A percentile compares a stretch with the other conserved stretches of the same genome.
These are phyloP conservation scores for Exophiala sp. DNA, from an alignment of 2,329 filamentous ascomycete genomes.

Conservation along the genomic window DNA sequence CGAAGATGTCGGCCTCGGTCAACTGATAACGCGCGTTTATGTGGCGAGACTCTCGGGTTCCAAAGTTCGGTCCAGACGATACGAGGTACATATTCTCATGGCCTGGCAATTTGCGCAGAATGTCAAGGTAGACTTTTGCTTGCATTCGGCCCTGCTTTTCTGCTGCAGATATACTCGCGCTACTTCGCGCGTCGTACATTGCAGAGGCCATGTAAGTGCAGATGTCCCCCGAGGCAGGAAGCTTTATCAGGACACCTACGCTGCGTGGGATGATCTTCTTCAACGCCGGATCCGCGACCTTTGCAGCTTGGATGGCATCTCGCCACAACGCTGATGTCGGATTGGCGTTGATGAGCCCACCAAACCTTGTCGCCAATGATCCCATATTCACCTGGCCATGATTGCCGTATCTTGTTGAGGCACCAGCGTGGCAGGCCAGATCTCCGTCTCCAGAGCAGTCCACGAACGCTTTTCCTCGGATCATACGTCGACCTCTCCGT, in stretches of 20 bases:
- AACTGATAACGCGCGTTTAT: conserved; percentile 9
- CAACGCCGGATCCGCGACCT: background rate
- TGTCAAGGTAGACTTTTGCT: conserved; percentile 9
- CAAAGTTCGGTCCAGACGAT: conserved; percentile 13
- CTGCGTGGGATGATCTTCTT: conserved; percentile 7
- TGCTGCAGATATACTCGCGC: conserved; percentile 8
- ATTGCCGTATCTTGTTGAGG: conserved; percentile 13
- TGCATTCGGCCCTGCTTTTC: conserved; percentile 6
- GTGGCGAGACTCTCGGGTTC: conserved; percentile 12
- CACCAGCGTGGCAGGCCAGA: conserved; percentile 7
- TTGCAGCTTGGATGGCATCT: conserved; percentile 8
- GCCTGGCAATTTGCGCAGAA: conserved; percentile 10
- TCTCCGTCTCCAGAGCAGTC: conserved; percentile 15
- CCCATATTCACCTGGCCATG: conserved; percentile 17
- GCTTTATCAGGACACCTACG: conserved; percentile 4
- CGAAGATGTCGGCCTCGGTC: conserved; percentile 8
- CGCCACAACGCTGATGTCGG: conserved; percentile 8
- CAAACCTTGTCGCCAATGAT: conserved; percentile 12
- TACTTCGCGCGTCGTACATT: conserved; percentile 5
- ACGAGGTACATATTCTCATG: conserved; percentile 16
- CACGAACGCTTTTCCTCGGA: conserved; percentile 9
- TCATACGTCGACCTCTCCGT: conserved; percentile 7
- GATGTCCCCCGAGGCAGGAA: conserved; percentile 11
- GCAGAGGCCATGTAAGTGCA: conserved; percentile 11
- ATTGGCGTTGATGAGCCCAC: conserved; percentile 6